Conservation (phyloP, 495 filamentous ascomycete genomes). For the Aspergillus steynii region DNA sequence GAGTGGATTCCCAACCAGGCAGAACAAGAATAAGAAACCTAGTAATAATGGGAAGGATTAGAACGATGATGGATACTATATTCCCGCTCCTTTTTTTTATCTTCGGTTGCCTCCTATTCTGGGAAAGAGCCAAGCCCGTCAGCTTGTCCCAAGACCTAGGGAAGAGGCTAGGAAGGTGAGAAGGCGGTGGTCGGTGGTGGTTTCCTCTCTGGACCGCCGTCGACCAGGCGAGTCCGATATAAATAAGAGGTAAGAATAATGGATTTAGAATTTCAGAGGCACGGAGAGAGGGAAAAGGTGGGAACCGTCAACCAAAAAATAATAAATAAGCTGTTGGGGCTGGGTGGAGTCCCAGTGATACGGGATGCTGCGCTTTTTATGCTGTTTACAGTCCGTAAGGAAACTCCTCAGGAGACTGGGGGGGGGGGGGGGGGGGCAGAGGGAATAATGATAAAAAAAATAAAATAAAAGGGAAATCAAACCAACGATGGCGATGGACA, state of each 20-base stretch:
- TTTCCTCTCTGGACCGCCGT: neutral
- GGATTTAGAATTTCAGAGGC: neutral
- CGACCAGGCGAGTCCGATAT: neutral
- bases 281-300: neutral
- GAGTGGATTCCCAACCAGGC: neutral
- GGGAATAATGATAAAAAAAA: neutral
- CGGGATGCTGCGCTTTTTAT: constrained; percentile 7
- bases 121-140: neutral
- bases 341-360: constrained; percentile 15
- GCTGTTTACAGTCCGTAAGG: constrained; percentile 1
- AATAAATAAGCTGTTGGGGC: constrained; percentile 14
- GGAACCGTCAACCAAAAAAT: constrained; percentile 5
- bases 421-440: neutral
- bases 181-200: neutral
- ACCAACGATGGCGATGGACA: neutral
- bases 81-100: neutral
- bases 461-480: neutral
- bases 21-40: neutral
- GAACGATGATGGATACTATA: neutral
- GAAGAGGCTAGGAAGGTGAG: neutral
- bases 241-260: neutral
- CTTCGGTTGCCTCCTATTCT: neutral
- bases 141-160: neutral
- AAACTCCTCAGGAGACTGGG: neutral
- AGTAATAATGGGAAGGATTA: neutral